Percentiles rank a stretch among this genome's conserved stretches.
Evolutionary conservation across 768 basidiomycete genomes (phyloP).

Genomic region (Paxillus rubicundulus): DNA sequence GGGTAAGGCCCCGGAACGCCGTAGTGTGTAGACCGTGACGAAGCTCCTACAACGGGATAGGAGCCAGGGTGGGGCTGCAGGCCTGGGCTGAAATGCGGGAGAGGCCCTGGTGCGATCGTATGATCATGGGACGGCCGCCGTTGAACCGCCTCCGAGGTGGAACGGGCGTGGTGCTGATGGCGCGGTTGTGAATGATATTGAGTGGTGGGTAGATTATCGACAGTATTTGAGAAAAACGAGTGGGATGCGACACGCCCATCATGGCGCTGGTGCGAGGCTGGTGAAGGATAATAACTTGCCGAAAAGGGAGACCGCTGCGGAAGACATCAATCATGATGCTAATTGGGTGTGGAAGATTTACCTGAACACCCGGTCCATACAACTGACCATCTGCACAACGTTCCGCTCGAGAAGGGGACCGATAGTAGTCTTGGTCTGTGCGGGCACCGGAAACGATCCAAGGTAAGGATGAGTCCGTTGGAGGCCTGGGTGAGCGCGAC

Average conservation of each 20-base stretch:
- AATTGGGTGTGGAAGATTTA: slow-evolving; percentile 4
- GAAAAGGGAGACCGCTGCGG: slow-evolving; percentile 22
- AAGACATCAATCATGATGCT: slow-evolving; percentile 4
- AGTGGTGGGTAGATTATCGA: slow-evolving; percentile 21
- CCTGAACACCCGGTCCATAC: slow-evolving; percentile 33
- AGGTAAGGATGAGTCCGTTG: slow-evolving; percentile 38
- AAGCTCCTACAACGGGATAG: slow-evolving; percentile 10
- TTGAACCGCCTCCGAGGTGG: slow-evolving; percentile 29
- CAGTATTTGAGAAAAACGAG: slow-evolving; percentile 6
- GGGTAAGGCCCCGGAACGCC: slow-evolving; percentile 13
- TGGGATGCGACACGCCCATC: slow-evolving; percentile 23
- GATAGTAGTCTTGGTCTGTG: slow-evolving; percentile 21
- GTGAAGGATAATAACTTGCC: slow-evolving; percentile 17
- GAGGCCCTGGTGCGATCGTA: slow-evolving; percentile 21
- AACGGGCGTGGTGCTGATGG: slow-evolving; percentile 23
- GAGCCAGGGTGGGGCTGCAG: slow-evolving; percentile 20
- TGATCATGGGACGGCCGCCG: slow-evolving; percentile 29
- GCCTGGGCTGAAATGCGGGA: slow-evolving; percentile 21
- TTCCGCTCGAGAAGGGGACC: slow-evolving; percentile 23
- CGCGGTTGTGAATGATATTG: slow-evolving; percentile 22
- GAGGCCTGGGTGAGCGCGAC: slow-evolving; percentile 38
- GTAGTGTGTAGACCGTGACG: slow-evolving; percentile 18
- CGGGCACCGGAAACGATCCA: slow-evolving; percentile 48
- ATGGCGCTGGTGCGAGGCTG: slow-evolving; percentile 23
- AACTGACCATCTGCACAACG: slow-evolving; percentile 24